Percentiles rank a stretch among this genome's conserved stretches.
phyloP scores from a whole-genome alignment of 1,139 yeast species.

The Diutina pseudorugosa region DNA sequence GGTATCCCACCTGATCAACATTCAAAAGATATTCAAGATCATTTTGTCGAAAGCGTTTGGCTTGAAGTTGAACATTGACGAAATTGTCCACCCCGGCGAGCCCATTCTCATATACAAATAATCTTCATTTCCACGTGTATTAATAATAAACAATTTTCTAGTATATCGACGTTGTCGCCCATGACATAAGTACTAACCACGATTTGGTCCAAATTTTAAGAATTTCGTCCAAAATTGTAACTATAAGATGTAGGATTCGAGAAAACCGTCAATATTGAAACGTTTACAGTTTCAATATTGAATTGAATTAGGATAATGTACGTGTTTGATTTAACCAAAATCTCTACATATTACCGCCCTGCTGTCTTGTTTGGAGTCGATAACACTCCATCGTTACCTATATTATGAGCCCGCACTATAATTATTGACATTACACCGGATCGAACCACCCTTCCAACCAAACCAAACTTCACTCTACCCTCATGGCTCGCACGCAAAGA shows the following conservation, averaged over 20 bases:
- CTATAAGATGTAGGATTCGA: too few species aligned
- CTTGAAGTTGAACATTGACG: conserved; percentile 72
- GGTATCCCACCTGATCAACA: conserved; percentile 84
- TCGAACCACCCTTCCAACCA: too few species aligned
- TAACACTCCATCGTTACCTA: neutral
- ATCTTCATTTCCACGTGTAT: neutral
- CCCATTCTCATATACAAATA: conserved; percentile 68
- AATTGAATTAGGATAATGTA: too few species aligned
- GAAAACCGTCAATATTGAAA: too few species aligned
- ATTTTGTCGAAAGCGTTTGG: conserved; percentile 90
- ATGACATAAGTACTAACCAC: too few species aligned
- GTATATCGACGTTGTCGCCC: too few species aligned
- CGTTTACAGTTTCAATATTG: too few species aligned
- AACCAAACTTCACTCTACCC: neutral
- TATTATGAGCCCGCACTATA: neutral
- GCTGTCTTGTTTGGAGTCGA: too few species aligned
- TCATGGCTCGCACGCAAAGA: conserved; percentile 14
- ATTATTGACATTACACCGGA: neutral
- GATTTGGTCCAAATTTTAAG: too few species aligned
- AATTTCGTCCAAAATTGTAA: too few species aligned
- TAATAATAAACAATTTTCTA: neutral
- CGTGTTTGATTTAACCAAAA: too few species aligned
- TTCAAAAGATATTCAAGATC: conserved; percentile 88
- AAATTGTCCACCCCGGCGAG: conserved; percentile 73
- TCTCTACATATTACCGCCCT: too few species aligned